Evolutionary conservation across 352 stramenopile genomes (phyloP), one percentile per base, ranked within the genome.

Genomic region (Elongisporangium senticosum): DNA sequence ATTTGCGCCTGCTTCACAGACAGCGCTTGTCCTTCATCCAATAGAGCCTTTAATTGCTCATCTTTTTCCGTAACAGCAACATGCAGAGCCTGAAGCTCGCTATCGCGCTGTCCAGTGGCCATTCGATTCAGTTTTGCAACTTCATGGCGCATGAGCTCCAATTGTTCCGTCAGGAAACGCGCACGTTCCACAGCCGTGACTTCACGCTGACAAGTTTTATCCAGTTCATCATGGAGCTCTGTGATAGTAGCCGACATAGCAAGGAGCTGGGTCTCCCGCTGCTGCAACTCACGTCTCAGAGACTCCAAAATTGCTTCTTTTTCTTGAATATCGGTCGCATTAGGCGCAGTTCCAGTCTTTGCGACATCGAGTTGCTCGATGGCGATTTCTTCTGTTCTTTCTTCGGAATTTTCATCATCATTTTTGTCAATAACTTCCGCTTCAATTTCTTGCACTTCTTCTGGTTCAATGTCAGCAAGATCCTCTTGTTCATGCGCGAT

Each of bases 1-100:
- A 86, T 67, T 55, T 91, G 82, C 15, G 77, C 73, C 53, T 90
- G 78, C 66, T 94, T 94, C 10, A 92, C 68, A 1, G 82, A 92
- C 1, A 94, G 65, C 5, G 82, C 70, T 37, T 92, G 76, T 0
- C 84, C 84, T 73, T 94, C 84, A 21, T 89, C 80, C 4, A 94
- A 54, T 15, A 94, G 56, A 6, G 68, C 78, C 60, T 75, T 73
- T 4, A 94, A 59, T 61, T 88, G 86, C 24, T 77, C 68, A 43
- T 94, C 84, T 56, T 94, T 94, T 49, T 91, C 82, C 2, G 61
- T 65, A 21, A 94, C 52, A 3, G 83, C 84, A 23, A 76, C 49
- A 55, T 94, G 84, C 52, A 94, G 57, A 7, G 76, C 67, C 20
- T 78, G 66, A 3, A 91, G 51, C 19, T 89, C 78, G 37, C n/a